Percentiles rank a stretch among this genome's conserved stretches.
Evolutionary conservation across 352 stramenopile genomes (phyloP).

Genomic region (Plasmopara muralis): DNA sequence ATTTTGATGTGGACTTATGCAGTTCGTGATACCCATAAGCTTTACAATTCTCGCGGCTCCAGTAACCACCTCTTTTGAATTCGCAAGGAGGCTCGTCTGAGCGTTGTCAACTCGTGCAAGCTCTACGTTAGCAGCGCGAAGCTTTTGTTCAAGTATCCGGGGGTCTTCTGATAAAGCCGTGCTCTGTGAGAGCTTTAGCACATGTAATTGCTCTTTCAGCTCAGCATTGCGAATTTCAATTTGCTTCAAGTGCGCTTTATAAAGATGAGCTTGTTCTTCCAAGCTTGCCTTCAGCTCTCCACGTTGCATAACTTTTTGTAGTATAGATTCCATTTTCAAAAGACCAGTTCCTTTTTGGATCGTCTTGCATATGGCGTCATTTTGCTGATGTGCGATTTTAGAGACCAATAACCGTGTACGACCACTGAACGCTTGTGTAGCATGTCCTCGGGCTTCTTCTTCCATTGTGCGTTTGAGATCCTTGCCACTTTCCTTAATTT

Average conservation of each 20-base stretch:
- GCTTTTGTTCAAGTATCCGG: slow-evolving; percentile 57
- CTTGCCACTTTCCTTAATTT: slow-evolving; percentile 40
- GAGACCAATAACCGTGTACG: slow-evolving; percentile 51
- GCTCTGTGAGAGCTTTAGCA: slow-evolving; percentile 58
- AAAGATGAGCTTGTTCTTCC: slow-evolving; percentile 77
- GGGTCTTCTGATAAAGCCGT: slow-evolving; percentile 48
- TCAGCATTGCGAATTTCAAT: slow-evolving; percentile 70
- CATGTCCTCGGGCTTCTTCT: slow-evolving; percentile 17
- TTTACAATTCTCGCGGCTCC: slow-evolving; percentile 65
- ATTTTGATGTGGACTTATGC: slow-evolving; percentile 47
- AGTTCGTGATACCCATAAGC: slow-evolving; percentile 68
- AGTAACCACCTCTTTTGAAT: slow-evolving; percentile 68
- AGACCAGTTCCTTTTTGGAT: slow-evolving; percentile 78
- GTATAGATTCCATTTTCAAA: slow-evolving; percentile 67
- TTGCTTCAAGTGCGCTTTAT: slow-evolving; percentile 70
- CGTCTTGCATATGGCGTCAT: slow-evolving; percentile 76
- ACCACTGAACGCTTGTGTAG: slow-evolving; percentile 26
- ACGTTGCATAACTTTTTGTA: slow-evolving; percentile 72
- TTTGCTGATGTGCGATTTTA: slow-evolving; percentile 74
- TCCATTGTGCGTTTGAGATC: slow-evolving; percentile 14
- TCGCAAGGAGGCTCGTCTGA: slow-evolving; percentile 57
- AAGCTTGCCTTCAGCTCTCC: slow-evolving; percentile 77
- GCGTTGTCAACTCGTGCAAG: slow-evolving; percentile 56
- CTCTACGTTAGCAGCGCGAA: slow-evolving; percentile 66
- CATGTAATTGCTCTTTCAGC: slow-evolving; percentile 61